Evolutionary conservation across 31 red algal genomes (phyloP).

Genomic region (Odonthalia washingtoniensis): DNA sequence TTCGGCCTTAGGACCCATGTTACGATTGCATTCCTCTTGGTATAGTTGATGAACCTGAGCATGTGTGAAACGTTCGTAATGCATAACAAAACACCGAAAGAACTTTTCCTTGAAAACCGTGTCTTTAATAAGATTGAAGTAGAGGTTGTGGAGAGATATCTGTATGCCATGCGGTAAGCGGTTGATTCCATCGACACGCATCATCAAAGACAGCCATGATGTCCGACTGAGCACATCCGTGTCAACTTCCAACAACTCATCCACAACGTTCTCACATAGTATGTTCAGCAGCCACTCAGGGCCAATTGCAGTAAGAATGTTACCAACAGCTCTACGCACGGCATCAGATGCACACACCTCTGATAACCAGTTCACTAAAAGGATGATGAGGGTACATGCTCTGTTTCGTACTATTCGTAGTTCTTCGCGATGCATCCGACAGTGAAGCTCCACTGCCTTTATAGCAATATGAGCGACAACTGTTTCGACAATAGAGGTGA

Average conservation of each 20-base stretch:
- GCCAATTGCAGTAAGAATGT: slow-evolving; percentile 26
- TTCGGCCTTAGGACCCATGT: neutral
- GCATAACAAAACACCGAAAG: slow-evolving; percentile 59
- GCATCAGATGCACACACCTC: slow-evolving; percentile 72
- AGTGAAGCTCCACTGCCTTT: neutral
- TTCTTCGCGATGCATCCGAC: too few species aligned
- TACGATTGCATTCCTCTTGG: neutral
- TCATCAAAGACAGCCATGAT: slow-evolving; percentile 76
- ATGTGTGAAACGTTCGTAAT: slow-evolving; percentile 75
- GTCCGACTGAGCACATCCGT: neutral
- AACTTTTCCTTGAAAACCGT: slow-evolving; percentile 79
- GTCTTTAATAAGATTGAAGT: slow-evolving; percentile 87
- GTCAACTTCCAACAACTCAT: neutral
- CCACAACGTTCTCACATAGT: neutral
- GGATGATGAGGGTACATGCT: neutral
- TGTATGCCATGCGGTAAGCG: slow-evolving; percentile 32
- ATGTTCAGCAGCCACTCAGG: neutral
- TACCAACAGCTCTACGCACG: slow-evolving; percentile 57
- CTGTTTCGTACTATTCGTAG: neutral
- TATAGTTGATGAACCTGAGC: slow-evolving; percentile 43
- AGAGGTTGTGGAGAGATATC: slow-evolving; percentile 49
- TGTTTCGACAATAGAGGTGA: slow-evolving; percentile 38
- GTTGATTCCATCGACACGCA: slow-evolving; percentile 61
- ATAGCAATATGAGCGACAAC: slow-evolving; percentile 28
- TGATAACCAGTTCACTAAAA: slow-evolving; percentile 60